Evolutionary conservation across 23 red algal species (phyloP).

Genomic region (Gracilaria caudata): DNA sequence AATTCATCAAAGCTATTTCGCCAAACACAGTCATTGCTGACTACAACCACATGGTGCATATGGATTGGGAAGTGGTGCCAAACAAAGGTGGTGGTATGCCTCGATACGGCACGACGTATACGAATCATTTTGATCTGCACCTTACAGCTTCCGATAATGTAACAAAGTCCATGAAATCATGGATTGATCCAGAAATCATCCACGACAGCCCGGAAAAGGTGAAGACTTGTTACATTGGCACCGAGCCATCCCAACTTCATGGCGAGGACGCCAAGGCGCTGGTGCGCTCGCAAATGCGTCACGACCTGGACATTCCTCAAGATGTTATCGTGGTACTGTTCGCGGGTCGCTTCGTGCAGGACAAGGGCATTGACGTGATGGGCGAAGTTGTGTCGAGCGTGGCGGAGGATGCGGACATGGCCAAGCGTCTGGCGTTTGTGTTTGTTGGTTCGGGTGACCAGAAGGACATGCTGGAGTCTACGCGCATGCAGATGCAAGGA

Average conservation of each 20-base stretch:
- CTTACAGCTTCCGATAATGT: conserved; percentile 59
- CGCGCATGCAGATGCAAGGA: conserved; percentile 36
- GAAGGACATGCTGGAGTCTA: conserved; percentile 54
- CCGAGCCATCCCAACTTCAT: conserved; percentile 34
- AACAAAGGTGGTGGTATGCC: conserved; percentile 58
- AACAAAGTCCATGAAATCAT: conserved; percentile 55
- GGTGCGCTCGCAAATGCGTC: conserved; percentile 43
- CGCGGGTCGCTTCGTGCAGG: conserved; percentile 49
- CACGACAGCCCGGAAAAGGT: conserved; percentile 32
- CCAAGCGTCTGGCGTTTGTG: conserved; percentile 28
- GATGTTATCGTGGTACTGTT: conserved; percentile 55
- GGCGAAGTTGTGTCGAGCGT: conserved; percentile 40
- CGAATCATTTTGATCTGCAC: conserved; percentile 35
- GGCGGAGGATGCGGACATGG: conserved; percentile 42
- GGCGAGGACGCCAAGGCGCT: conserved; percentile 41
- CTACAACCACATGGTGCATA: conserved; percentile 61
- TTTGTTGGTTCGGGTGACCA: conserved; percentile 59
- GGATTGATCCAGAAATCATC: conserved; percentile 57
- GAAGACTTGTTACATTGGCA: conserved; percentile 69
- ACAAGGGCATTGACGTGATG: conserved; percentile 65
- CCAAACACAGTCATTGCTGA: conserved; percentile 51
- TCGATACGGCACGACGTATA: conserved; percentile 41
- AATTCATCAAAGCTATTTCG: conserved; percentile 60
- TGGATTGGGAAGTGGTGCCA: conserved; percentile 49
- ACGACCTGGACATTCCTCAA: conserved; percentile 29